Evolutionary conservation across 495 filamentous ascomycete genomes (phyloP).

Genomic region (Trichocladium uniseriatum): DNA sequence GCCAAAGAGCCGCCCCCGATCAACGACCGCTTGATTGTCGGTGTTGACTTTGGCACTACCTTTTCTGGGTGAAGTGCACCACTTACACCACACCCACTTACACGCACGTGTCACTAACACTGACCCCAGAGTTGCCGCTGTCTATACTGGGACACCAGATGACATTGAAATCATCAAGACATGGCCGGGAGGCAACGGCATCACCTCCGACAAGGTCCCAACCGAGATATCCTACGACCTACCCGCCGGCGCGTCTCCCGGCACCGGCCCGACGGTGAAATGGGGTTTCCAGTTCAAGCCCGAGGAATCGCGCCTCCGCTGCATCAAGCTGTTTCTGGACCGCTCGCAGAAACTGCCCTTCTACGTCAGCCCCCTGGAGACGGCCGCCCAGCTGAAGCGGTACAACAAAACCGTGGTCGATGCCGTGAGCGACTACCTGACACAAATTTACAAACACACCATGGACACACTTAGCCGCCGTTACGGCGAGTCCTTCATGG

Average conservation of each 20-base stretch:
- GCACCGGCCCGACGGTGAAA: constrained; percentile 39
- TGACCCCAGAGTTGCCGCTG: constrained; percentile 56
- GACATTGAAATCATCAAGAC: constrained; percentile 75
- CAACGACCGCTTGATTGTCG: constrained; percentile 52
- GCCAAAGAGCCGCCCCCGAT: constrained; percentile 35
- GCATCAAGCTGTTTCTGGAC: constrained; percentile 74
- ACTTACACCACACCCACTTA: not conserved
- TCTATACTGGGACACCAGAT: constrained; percentile 65
- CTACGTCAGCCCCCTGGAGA: constrained; percentile 66
- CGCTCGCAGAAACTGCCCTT: constrained; percentile 66
- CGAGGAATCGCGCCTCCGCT: constrained; percentile 62
- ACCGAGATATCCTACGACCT: constrained; percentile 51
- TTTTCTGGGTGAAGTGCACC: constrained; percentile 49
- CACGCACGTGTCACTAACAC: not conserved
- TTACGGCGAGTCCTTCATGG: constrained; percentile 53
- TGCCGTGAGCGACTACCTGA: constrained; percentile 58
- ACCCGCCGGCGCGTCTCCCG: constrained; percentile 28
- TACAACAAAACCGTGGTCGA: constrained; percentile 52
- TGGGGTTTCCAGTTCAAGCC: constrained; percentile 75
- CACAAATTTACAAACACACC: constrained; percentile 61
- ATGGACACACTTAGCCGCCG: constrained; percentile 61
- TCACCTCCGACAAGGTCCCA: constrained; percentile 60
- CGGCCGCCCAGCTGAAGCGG: constrained; percentile 60
- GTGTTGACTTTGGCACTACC: constrained; percentile 62
- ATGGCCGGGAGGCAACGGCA: constrained; percentile 68